phyloP scores from a whole-genome alignment of 2,329 filamentous ascomycete genomes.

The Fusarium scirpi region DNA sequence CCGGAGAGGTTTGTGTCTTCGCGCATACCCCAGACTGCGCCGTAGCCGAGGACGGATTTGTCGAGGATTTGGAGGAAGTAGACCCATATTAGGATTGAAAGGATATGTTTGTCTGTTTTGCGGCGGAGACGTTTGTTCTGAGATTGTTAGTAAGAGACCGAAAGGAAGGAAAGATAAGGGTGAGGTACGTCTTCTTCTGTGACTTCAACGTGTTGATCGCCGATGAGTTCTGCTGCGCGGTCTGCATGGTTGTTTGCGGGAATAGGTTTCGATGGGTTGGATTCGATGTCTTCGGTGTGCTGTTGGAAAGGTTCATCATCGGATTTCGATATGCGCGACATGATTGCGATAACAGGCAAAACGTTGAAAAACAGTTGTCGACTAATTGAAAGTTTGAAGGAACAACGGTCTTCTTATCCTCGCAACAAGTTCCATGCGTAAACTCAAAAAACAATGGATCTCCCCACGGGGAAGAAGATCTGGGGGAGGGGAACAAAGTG shows the following conservation, averaged over 20 bases:
- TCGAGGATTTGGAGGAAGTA: slow-evolving; percentile 71
- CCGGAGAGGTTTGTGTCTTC: slow-evolving; percentile 63
- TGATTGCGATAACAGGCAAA: background rate
- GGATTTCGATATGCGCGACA: slow-evolving; percentile 6
- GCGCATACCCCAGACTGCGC: slow-evolving; percentile 66
- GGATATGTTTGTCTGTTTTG: slow-evolving; percentile 71
- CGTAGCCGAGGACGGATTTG: slow-evolving; percentile 68
- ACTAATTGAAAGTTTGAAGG: background rate
- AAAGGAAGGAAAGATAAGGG: fast-evolving
- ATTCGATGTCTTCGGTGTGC: slow-evolving; percentile 21
- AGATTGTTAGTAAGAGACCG: background rate
- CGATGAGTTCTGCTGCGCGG: slow-evolving; percentile 28
- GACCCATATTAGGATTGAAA: slow-evolving; percentile 67
- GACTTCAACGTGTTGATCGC: slow-evolving; percentile 30
- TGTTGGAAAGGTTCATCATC: slow-evolving; percentile 18
- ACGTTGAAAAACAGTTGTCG: background rate
- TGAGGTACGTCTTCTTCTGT: slow-evolving; percentile 30
- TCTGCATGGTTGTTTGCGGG: background rate
- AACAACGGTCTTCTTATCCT: slow-evolving; percentile 2
- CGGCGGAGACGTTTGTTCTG: slow-evolving; percentile 61
- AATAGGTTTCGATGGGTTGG: background rate
- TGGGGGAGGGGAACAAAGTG: slow-evolving; percentile 9
- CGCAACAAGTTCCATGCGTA: background rate
- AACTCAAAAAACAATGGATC: background rate
- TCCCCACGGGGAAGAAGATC: slow-evolving; percentile 9